Evolutionary conservation across 495 filamentous ascomycete genomes (phyloP).

Genomic region (Annulohypoxylon stygium): DNA sequence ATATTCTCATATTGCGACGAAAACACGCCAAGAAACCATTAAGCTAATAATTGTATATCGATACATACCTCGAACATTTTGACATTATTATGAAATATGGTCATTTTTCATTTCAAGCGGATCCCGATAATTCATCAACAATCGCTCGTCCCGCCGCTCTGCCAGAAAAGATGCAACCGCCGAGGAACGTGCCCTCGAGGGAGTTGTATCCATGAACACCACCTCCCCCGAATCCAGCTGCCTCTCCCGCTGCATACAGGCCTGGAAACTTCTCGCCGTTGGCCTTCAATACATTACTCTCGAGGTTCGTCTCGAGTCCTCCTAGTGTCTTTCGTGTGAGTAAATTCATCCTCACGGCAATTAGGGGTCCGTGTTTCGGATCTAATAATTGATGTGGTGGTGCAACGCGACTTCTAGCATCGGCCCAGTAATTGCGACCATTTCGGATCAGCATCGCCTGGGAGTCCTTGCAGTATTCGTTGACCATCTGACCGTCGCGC

Average conservation of each 20-base stretch:
- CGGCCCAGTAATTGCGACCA: conserved; percentile 63
- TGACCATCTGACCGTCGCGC: conserved; percentile 62
- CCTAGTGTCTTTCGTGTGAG: conserved; percentile 67
- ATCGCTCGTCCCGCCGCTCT: conserved; percentile 61
- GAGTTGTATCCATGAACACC: conserved; percentile 66
- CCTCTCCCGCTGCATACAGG: conserved; percentile 66
- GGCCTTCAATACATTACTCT: conserved; percentile 60
- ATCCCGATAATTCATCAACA: conserved; percentile 55
- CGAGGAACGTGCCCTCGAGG: conserved; percentile 64
- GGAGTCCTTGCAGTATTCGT: conserved; percentile 65
- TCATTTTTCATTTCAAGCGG: neutral
- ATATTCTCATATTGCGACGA: too few relatives aligned
- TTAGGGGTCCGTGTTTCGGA: conserved; percentile 61
- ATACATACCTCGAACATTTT: neutral
- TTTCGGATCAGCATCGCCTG: conserved; percentile 66
- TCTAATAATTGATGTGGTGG: conserved; percentile 62
- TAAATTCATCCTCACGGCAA: conserved; percentile 65
- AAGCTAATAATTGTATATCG: neutral
- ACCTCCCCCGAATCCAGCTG: conserved; percentile 66
- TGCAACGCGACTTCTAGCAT: conserved; percentile 57
- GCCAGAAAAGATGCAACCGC: conserved; percentile 66
- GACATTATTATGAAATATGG: neutral
- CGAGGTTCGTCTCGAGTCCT: conserved; percentile 65
- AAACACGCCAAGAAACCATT: too few relatives aligned
- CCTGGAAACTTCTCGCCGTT: conserved; percentile 60